Evolutionary conservation across 164 flowering plant genomes (phyloP), one percentile per base, ranked within the genome.

Genomic region (Saururus chinensis): DNA sequence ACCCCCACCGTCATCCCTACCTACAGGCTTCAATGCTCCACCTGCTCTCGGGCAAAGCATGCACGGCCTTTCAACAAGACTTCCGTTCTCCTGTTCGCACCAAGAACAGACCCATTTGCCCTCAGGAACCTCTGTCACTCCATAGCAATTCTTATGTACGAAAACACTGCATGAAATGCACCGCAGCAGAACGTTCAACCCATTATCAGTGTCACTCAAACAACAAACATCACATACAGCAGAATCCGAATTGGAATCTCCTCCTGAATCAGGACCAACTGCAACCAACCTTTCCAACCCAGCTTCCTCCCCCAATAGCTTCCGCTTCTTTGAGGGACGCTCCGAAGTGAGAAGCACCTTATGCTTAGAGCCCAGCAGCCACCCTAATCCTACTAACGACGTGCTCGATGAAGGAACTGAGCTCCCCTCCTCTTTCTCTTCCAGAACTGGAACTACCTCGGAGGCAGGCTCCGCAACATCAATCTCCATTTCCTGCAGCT

Each of bases 141-240:
- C 99, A 68, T 91, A 95, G 72, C 99, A 95, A 67, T 82, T 91
- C 75, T 70, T 79, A 66, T 95, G 99, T 63, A 95, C 95, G 0
- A 72, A 68, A 66, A 81, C 81, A 20, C 77, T 76, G 73, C 99
- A 95, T 22, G 84, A 74, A 71, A 71, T 70, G 61, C 99, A 95
- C 49, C 72, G 68, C 62, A 91, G 73, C 66, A 86, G 63, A 22
- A 53, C 53, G 62, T 85, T 84, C 9, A 62, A 60, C 26, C 68
- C 76, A 21, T 79, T 75, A 1, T 70, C 75, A 1, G 62, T 37
- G 37, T 81, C 81, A 1, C 87, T 84, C 51, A 60, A 70, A 60
- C 82, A 74, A 65, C 99, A 95, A 56, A 79, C 76, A 52, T 91
- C 84, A 66, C 99, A 95, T 10, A 81, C 57, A 23, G 35, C 58